Evolutionary conservation across 140 eudicot species (phyloP).

Genomic region (Flaveria floridana): DNA sequence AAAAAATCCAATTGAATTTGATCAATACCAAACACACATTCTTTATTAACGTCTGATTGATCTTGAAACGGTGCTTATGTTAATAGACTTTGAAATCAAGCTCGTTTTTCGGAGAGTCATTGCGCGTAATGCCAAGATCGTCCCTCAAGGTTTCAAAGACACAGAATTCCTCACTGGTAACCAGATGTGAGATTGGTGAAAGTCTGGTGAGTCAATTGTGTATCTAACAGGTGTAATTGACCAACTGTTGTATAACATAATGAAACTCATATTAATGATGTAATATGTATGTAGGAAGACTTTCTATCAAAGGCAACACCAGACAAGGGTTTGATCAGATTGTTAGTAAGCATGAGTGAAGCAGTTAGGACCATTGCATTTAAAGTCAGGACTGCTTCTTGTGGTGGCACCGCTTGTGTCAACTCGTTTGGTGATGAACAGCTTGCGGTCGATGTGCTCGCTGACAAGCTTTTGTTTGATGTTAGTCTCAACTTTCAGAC

Average conservation of each 20-base stretch:
- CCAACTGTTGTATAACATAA: background rate
- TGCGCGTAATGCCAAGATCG: conserved; percentile 59
- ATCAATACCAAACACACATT: no score
- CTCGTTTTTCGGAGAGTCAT: conserved; percentile 73
- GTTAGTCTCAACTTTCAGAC: conserved; percentile 36
- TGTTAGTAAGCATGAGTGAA: conserved; percentile 92
- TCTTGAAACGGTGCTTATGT: background rate
- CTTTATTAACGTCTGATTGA: background rate
- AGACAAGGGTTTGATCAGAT: conserved; percentile 83
- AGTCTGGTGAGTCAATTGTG: conserved; percentile 66
- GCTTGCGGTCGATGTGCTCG: conserved; percentile 97
- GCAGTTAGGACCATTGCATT: conserved; percentile 86
- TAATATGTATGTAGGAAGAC: conserved; percentile 58
- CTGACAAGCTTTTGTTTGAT: conserved; percentile 92
- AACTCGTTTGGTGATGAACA: conserved; percentile 98
- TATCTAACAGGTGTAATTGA: background rate
- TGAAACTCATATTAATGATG: background rate
- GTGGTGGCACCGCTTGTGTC: conserved; percentile 98
- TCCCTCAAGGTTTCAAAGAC: conserved; percentile 58
- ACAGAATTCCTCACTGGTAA: conserved; percentile 52
- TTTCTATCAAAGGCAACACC: conserved; percentile 75
- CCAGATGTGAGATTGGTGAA: conserved; percentile 88
- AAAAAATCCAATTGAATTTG: background rate
- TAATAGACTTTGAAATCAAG: conserved; percentile 72
- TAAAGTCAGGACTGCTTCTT: conserved; percentile 97